Evolutionary conservation across 2,329 filamentous ascomycete species (phyloP), one percentile per base, ranked within the genome.

Genomic region (Penicillium sp.): DNA sequence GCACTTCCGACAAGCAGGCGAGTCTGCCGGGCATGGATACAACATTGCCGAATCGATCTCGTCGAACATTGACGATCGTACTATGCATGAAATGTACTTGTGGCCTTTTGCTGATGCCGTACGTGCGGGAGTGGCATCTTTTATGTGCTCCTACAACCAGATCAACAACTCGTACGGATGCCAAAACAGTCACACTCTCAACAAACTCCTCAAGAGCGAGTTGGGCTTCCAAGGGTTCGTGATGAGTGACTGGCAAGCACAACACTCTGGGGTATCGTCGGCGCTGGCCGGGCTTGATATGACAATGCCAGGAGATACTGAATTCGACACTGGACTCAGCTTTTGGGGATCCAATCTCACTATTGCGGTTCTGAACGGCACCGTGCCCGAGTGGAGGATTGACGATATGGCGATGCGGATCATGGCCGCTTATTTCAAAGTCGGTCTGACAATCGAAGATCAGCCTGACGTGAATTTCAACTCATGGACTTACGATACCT

Each of bases 51-150:
- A 42, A 12, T 28, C 42, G 9, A 41, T 46, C 4, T 53, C 51
- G 1, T 48, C 48, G 38, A 85, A 84, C 58, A 73, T 86, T 24
- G 83, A 87, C 51, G 85, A 88, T 64, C 79, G 84, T 52, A 84
- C 85, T 0, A 72, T 89, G 64, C 85, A 88, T 58, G 85, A 89
- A 65, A 66, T 87, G 9, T 89, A 88, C 62, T 71, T 83, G 26
- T 89, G 85, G 85, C 85, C 86, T 0, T 90, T 89, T 60, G 83
- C 78, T 11, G 84, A 89, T 60, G 83, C 82, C 1, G 78, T 88
- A 44, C 75, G 76, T 47, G 83, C 84, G 12, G 84, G 84, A 4
- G 81, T 85, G 7, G 60, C 67, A 6, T 66, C 66, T n/a, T 56
- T 75, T 25, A 75, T 76, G 72, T 75, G 73, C 59, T 62, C 46